Base-by-base conservation (phyloP, 495 filamentous ascomycete species). In the Hyaloscypha variabilis region DNA sequence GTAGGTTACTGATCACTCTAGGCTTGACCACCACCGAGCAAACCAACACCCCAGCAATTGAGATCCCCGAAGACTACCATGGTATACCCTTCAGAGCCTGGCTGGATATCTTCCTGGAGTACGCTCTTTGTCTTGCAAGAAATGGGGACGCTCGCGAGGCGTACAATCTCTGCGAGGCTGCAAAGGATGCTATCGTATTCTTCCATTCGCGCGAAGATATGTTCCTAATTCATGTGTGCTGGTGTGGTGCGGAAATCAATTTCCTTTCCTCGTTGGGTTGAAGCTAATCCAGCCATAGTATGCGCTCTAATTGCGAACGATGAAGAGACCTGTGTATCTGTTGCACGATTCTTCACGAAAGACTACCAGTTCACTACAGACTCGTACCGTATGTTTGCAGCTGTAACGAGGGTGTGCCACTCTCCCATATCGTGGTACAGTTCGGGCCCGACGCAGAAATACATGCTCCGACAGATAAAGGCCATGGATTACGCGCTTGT, bases 91-190 rank as follows among this genome's bases (percentile, higher is more conserved):
- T 97, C 70, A 80, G 86, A 56, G 80, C 85, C 29, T 99, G 95
- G 95, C 84, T 97, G 4, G 90, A 96, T 62, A 83, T 96, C n/a
- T 96, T 98, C 73, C 83, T 93, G 52, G 87, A 93, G 69, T 96
- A 95, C 72, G 90, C 92, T 13, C 81, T 97, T 39, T 77, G 84
- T 19, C 83, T 92, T 2, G 89, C 93, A 23, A 83, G 85, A 51
- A 68, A 76, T 10, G 80, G 80, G 6, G 78, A 77, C 51, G 76
- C 75, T 65, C 81, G 85, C 26, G 88, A 90, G 58, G 87, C 92
- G 36, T 98, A 97, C 70, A 86, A 89, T 28, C 82, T 88, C 6
- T 87, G 96, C 65, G 84, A 90, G 49, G 84, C 88, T 17, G 91
- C 90, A 23, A 82, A 87, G 29, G 84, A 92, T 72, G 87, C 91